Evolutionary conservation across 2,329 filamentous ascomycete genomes (phyloP).

Genomic region (Trichoderma atrobrunneum): DNA sequence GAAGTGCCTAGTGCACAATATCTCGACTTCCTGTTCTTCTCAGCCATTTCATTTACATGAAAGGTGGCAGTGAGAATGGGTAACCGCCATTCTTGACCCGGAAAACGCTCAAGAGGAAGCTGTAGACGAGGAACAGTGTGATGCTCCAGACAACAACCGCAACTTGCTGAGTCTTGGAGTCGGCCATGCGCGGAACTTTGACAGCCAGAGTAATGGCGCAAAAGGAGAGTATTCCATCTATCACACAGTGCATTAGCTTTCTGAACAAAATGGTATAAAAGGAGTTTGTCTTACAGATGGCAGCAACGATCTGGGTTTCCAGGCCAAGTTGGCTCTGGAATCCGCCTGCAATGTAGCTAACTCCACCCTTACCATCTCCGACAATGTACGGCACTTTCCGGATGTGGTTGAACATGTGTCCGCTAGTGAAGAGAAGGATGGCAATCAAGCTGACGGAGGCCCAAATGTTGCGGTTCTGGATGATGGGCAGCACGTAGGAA

Average conservation of each 20-base stretch:
- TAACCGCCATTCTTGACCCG: conserved; percentile 92
- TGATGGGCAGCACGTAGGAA: conserved; percentile 74
- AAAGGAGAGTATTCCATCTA: conserved; percentile 74
- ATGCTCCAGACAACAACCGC: conserved; percentile 77
- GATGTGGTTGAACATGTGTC: conserved; percentile 99
- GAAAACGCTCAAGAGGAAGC: conserved; percentile 91
- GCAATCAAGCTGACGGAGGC: conserved; percentile 83
- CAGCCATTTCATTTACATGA: conserved; percentile 49
- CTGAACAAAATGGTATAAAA: not conserved
- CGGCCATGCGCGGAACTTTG: conserved; percentile 85
- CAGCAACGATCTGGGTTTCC: conserved; percentile 92
- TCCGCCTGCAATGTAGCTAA: conserved; percentile 85
- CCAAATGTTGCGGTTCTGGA: conserved; percentile 93
- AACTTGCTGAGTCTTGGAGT: conserved; percentile 74
- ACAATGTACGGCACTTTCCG: conserved; percentile 90
- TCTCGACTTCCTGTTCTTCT: not conserved
- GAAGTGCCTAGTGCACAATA: not conserved
- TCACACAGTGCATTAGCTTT: conserved; percentile 34
- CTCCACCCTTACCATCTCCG: conserved; percentile 77
- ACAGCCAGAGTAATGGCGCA: conserved; percentile 86
- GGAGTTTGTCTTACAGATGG: conserved; percentile 69
- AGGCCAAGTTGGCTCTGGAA: conserved; percentile 94
- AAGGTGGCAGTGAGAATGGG: conserved; percentile 90
- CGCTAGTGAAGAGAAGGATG: conserved; percentile 89
- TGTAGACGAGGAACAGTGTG: conserved; percentile 80